These are phyloP conservation scores for Pythium aristosporum DNA, from an alignment of 352 stramenopile genomes.

Conservation along the genomic window DNA sequence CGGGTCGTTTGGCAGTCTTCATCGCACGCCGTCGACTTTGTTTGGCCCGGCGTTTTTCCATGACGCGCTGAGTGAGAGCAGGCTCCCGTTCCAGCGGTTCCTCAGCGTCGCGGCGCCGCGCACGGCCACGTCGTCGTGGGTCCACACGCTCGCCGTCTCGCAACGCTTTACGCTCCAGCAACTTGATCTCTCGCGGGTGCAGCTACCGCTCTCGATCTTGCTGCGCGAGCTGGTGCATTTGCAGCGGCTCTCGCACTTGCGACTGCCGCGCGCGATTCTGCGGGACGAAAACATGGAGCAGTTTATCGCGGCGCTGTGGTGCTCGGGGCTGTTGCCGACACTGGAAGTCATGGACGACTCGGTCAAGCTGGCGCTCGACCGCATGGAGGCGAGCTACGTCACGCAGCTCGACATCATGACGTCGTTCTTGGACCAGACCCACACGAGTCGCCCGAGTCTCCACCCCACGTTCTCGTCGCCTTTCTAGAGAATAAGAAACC, in stretches of 20 bases:
- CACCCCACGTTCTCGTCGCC: conserved; percentile 22
- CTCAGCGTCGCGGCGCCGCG: conserved; percentile 58
- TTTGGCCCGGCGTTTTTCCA: conserved; percentile 49
- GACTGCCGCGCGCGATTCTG: conserved; percentile 59
- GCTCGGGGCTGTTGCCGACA: conserved; percentile 42
- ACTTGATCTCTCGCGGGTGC: conserved; percentile 56
- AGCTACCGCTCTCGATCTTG: conserved; percentile 61
- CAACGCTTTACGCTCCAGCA: conserved; percentile 59
- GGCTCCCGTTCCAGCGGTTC: conserved; percentile 53
- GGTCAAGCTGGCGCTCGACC: conserved; percentile 62
- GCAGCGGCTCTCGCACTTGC: conserved; percentile 57
- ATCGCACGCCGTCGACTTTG: conserved; percentile 21
- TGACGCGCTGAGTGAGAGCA: conserved; percentile 44
- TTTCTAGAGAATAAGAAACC: conserved; percentile 6
- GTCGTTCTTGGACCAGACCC: conserved; percentile 42
- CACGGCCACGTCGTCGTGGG: conserved; percentile 59
- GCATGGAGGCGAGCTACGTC: conserved; percentile 66
- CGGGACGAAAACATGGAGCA: conserved; percentile 75
- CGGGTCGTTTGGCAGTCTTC: neutral
- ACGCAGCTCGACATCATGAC: conserved; percentile 71
- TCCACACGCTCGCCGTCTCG: conserved; percentile 47
- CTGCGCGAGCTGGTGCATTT: conserved; percentile 55
- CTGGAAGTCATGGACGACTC: conserved; percentile 56
- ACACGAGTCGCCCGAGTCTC: neutral
- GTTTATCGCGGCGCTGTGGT: conserved; percentile 65